These are phyloP conservation scores for Pseudotsuga menziesii DNA, from an alignment of 75 land plant species.

Conservation along the genomic window DNA sequence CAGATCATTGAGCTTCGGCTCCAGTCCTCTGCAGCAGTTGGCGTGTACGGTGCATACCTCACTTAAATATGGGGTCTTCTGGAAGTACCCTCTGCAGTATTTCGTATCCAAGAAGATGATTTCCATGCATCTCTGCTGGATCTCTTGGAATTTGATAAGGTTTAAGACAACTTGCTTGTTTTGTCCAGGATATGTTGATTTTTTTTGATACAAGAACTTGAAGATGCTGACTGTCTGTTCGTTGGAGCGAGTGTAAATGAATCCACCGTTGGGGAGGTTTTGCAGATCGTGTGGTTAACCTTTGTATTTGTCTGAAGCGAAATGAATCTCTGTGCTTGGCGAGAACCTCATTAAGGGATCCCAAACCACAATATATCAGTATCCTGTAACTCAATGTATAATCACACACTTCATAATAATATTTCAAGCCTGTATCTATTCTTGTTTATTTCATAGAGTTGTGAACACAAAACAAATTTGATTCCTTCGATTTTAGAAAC, in stretches of 20 bases:
- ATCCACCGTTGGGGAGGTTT: constrained; percentile 36
- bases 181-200: constrained; percentile 15
- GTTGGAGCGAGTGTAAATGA: constrained; percentile 26
- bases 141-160: constrained; percentile 15
- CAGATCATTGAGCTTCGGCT: constrained; percentile 28
- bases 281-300: constrained; percentile 27
- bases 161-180: constrained; percentile 41
- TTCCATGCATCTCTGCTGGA: constrained; percentile 15
- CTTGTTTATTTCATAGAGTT: too few relatives aligned
- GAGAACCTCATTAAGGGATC: constrained; percentile 29
- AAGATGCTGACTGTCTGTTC: constrained; percentile 27
- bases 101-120: constrained; percentile 21
- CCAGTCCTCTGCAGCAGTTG: constrained; percentile 34
- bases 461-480: too few relatives aligned
- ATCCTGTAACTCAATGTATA: constrained; percentile 17
- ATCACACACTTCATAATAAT: too few relatives aligned
- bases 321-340: constrained; percentile 29
- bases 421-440: too few relatives aligned
- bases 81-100: constrained; percentile 32
- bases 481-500: too few relatives aligned
- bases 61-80: constrained; percentile 12
- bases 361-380: constrained; percentile 42
- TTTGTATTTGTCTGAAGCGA: constrained; percentile 35
- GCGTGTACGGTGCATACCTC: constrained; percentile 34
- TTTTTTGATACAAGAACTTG: constrained; percentile 29